Base-by-base conservation (phyloP, 768 basidiomycete species). In the Collybia sordida region DNA sequence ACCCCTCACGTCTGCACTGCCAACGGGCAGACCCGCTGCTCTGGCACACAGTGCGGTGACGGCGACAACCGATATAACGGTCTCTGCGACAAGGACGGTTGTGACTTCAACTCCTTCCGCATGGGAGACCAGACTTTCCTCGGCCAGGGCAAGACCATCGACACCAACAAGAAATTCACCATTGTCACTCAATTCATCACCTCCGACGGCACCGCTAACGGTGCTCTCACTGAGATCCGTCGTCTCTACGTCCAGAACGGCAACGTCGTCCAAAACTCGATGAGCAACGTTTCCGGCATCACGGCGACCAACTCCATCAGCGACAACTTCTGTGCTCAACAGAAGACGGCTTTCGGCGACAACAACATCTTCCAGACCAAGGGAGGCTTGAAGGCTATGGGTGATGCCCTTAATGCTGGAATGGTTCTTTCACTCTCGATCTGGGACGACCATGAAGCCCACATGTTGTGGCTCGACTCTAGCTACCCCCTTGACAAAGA, bases 101-200 rank as follows among this genome's bases (percentile, higher is more conserved):
- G 73, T 62, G 72, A 72, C 58, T 75, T 72, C 72, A 75, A 74
- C 66, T 70, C 73, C 17, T 75, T 59, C 64, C 70, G 73, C 53
- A 64, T 71, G 70, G 73, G 72, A 47, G 57, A 69, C 60, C 42
- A 42, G 5, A 24, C 45, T 31, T 74, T 72, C 70, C 65, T 64
- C 60, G 73, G 73, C 43, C 54, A 58, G 21, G 68, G 68, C 48
- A 48, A 54, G 57, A 69, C 64, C 44, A 63, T 74, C 62, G 68
- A 74, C 60, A 75, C 72, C 56, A 63, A 48, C 61, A 45, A 53
- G 28, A 60, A 59, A 53, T 66, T 75, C 64, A 75, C 73, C 45
- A 71, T 74, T 50, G 72, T 74, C 53, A 73, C 73, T 41, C 73
- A 75, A 58, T 75, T 75, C 69, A 45, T 72, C 51, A 73, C 73